Evolutionary conservation across 2,329 filamentous ascomycete species (phyloP), one percentile per base, ranked within the genome.

Genomic region (Neofusicoccum sp.): DNA sequence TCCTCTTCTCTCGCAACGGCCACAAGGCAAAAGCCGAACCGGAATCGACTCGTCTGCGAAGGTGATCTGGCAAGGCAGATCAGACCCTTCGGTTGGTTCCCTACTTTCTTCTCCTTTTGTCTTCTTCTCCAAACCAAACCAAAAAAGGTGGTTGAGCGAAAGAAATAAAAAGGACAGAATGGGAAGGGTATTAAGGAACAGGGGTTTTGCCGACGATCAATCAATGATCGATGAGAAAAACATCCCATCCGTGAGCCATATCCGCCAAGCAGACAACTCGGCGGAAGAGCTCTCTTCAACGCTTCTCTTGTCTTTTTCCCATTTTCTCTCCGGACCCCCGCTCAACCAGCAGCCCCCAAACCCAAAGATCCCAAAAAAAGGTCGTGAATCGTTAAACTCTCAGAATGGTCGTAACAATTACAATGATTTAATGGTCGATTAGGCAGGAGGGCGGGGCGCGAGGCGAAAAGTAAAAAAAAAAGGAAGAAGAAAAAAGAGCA

Each of bases 331-430:
- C n/a, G n/a, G n/a, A 28, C 51, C 34, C 16, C 28, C 51, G 51
- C 51, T 30, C 33, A 14, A 31, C 24, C 6, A 36, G 9, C 12
- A 11, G 14, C 38, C 51, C 28, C 11, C 4, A 36, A 33, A 56
- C 26, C 51, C 26, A 56, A 34, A 41, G 33, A 3, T 28, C 38
- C 51, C 30, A 31, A 30, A 31, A 24, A 16, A 12, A 20, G 41
- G 36, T 56, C 51, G 38, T 56, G 33, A 56, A 28, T 56, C 51
- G 24, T 56, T n/a, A 6, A 56, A 43, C 51, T 41, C 51, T 28
- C 51, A 36, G 34, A 56, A 43, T n/a, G n/a, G 28, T 20, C 51
- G 51, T 56, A 43, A 33, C n/a, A 43, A 56, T 56, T 56, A 56
- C 26, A 56, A 43, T 26, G 12, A 16, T 43, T 33, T 33, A 43